Conservation (phyloP, 2,329 filamentous ascomycete genomes). For the Colletotrichum gloeosporioides region DNA sequence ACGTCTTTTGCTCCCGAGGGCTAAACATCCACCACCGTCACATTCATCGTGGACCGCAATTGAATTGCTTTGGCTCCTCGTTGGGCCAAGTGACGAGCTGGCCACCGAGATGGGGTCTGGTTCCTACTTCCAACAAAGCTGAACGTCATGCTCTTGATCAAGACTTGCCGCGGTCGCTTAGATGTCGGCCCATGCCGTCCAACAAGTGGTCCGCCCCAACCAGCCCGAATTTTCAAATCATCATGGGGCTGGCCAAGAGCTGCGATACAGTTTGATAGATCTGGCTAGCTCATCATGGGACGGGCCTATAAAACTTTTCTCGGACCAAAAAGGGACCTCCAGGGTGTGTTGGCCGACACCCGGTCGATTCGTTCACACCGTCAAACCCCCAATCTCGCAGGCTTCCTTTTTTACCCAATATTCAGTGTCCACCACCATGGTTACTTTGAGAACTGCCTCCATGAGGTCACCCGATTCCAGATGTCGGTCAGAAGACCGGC, state of each 20-base stretch:
- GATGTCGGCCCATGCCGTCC: background rate
- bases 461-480: background rate
- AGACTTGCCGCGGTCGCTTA: background rate
- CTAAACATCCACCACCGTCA: slow-evolving; percentile 5
- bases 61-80: background rate
- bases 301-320: background rate
- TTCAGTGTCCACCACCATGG: background rate
- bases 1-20: background rate
- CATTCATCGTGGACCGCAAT: slow-evolving; percentile 1
- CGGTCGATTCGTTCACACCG: background rate
- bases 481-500: background rate
- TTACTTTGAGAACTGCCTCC: background rate
- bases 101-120: background rate
- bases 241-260: background rate
- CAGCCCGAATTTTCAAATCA: background rate
- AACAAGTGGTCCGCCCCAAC: background rate
- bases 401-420: background rate
- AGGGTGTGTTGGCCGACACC: background rate
- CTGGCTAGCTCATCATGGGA: slow-evolving; percentile 11
- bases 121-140: background rate
- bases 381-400: background rate
- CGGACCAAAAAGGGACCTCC: background rate
- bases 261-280: slow-evolving; percentile 16
- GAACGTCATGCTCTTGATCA: background rate
- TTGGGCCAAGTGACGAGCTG: background rate